A percentile compares a stretch with the other conserved stretches of the same genome.
Evolutionary conservation across 495 filamentous ascomycete species (phyloP).

Genomic region (Opeltia flavorubescens): DNA sequence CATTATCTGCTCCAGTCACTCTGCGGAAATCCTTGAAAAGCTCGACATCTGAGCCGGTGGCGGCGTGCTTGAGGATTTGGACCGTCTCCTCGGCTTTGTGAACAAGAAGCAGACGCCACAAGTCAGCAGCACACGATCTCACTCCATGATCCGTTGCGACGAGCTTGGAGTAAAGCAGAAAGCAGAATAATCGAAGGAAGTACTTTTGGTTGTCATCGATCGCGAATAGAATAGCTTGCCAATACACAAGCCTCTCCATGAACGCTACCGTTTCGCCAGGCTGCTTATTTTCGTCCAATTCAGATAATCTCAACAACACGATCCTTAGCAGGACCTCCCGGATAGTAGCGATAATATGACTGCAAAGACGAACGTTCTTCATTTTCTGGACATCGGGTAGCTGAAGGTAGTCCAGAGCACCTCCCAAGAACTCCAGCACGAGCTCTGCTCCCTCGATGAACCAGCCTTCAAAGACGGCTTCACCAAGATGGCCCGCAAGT

Average conservation of each 20-base stretch:
- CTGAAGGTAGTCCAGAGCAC: conserved; percentile 75
- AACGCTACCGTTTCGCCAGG: conserved; percentile 47
- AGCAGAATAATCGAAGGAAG: conserved; percentile 72
- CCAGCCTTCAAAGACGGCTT: conserved; percentile 91
- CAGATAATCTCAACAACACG: conserved; percentile 66
- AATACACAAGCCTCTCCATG: conserved; percentile 77
- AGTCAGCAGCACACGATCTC: conserved; percentile 61
- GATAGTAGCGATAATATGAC: conserved; percentile 59
- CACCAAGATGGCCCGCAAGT: conserved; percentile 63
- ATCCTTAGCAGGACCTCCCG: conserved; percentile 61
- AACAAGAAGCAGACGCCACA: conserved; percentile 83
- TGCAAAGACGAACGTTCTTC: conserved; percentile 82
- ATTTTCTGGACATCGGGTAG: conserved; percentile 63
- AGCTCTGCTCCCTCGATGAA: conserved; percentile 74
- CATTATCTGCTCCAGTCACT: conserved; percentile 73
- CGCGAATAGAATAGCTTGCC: conserved; percentile 82
- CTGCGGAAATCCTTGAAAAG: conserved; percentile 71
- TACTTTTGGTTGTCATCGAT: conserved; percentile 59
- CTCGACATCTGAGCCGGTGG: conserved; percentile 50
- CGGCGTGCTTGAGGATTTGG: conserved; percentile 52
- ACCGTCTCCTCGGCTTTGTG: conserved; percentile 82
- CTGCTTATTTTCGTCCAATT: conserved; percentile 52
- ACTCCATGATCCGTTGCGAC: conserved; percentile 48
- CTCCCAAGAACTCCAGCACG: conserved; percentile 76
- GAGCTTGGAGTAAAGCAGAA: conserved; percentile 74